These are phyloP conservation scores for Lipomyces spencermartinsiae DNA, from an alignment of 805 yeast genomes.

Conservation along the genomic window DNA sequence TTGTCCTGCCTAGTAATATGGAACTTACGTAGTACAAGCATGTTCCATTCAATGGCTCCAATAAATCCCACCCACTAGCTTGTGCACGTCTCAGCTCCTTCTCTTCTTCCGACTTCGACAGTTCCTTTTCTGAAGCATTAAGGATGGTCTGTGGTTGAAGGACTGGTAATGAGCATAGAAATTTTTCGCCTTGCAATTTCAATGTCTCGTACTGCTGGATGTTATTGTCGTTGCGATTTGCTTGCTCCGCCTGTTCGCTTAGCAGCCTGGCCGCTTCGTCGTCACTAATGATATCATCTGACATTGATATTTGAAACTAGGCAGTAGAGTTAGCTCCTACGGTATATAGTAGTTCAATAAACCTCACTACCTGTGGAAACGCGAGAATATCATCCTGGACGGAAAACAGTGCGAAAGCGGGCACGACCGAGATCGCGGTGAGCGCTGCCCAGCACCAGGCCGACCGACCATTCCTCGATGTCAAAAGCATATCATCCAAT, in stretches of 20 bases:
- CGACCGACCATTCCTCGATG: not conserved
- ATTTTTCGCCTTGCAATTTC: conserved; percentile 17
- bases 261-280: conserved; percentile 11
- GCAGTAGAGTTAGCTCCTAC: not conserved
- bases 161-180: conserved; percentile 29
- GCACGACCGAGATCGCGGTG: not conserved
- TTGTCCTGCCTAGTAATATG: not conserved
- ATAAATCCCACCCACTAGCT: conserved; percentile 36
- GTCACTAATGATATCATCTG: conserved; percentile 19
- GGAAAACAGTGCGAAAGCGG: conserved; percentile 18
- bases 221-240: not conserved
- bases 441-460: not conserved
- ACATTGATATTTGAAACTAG: conserved; percentile 27
- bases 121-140: conserved; percentile 25
- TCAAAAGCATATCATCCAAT: not conserved
- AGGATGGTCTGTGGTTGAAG: conserved; percentile 16
- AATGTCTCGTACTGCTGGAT: conserved; percentile 21
- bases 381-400: conserved; percentile 38
- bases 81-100: conserved; percentile 31
- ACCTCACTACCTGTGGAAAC: conserved; percentile 31
- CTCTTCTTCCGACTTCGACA: conserved; percentile 34
- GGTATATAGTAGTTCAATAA: not conserved
- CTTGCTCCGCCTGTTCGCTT: not conserved
- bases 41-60: conserved; percentile 36
- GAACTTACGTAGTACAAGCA: conserved; percentile 36